Conservation (phyloP, 2,329 filamentous ascomycete genomes). For the Monilinia fructigena region DNA sequence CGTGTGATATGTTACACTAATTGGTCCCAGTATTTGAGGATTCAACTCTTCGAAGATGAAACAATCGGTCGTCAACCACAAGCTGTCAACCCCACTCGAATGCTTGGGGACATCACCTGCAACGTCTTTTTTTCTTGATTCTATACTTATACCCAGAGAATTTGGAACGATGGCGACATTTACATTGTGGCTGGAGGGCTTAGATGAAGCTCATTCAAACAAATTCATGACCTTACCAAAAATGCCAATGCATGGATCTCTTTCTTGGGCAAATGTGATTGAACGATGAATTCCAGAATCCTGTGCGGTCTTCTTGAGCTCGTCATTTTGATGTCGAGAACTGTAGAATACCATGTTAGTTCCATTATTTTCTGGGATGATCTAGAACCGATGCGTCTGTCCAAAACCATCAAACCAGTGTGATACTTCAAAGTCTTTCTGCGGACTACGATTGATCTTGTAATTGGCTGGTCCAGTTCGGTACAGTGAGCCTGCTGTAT, state of each 20-base stretch:
- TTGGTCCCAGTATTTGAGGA: too few species aligned
- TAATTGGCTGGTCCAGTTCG: constrained; percentile 70
- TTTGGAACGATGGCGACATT: too few species aligned
- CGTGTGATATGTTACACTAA: too few species aligned
- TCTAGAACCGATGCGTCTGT: constrained; percentile 68
- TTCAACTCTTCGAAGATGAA: too few species aligned
- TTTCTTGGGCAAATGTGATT: constrained; percentile 8
- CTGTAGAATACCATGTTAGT: neutral
- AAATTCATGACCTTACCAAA: too few species aligned
- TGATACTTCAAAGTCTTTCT: constrained; percentile 44
- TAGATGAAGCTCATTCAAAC: too few species aligned
- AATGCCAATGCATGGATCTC: neutral
- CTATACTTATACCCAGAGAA: too few species aligned
- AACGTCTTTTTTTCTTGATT: too few species aligned
- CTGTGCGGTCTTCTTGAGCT: neutral
- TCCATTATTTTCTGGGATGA: neutral
- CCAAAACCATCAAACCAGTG: constrained; percentile 59
- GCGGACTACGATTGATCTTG: constrained; percentile 38
- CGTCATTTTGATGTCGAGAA: constrained; percentile 1
- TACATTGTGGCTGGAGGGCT: too few species aligned
- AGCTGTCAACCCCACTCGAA: too few species aligned
- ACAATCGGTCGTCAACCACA: neutral
- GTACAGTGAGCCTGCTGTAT: constrained; percentile 70
- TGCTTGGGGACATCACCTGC: too few species aligned
- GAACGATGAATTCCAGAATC: neutral